Evolutionary conservation across 2,329 filamentous ascomycete genomes (phyloP), one percentile per base, ranked within the genome.

Genomic region (Cladosporium sphaerospermum): DNA sequence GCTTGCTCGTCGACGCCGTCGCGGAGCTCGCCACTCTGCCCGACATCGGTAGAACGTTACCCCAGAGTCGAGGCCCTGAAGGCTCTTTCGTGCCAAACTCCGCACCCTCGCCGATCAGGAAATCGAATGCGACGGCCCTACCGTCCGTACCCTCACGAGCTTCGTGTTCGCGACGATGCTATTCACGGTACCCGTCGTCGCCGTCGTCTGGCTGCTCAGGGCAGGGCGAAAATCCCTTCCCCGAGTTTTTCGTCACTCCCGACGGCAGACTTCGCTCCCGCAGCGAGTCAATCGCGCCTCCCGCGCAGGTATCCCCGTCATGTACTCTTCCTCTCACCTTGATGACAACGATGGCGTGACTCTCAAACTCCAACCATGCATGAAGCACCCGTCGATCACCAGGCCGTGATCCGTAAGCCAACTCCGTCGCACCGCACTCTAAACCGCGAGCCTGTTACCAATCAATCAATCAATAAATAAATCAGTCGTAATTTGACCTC

Each of bases 21-120:
- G 31, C 39, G 40, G 40, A 19, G 40, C 19, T 42, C 40, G 40
- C 40, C 40, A 42, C 40, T 18, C 46, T 42, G 47, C 47, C 37
- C 47, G 47, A 50, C 16, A 32, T 50, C 47, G 47, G 47, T 14
- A 42, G 37, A 50, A 34, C 9, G 14, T 33, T 14, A 50, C 47
- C 47, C 39, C 47, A 50, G 47, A 41, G 47, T 50, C 47, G 37
- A 42, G 47, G 42, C 47, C 13, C 40, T 14, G n/a, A 39, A 14
- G 8, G 8, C 36, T 39, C 13, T 14, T 39, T 6, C 36, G 13
- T 14, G 16, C 16, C 36, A 14, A 18, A 14, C 13, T 39, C 36
- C 11, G n/a, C 36, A 14, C 36, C 4, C 8, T 39, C 36, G 36
- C n/a, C 13, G 13, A 39, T 39, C 16, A 39, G 36, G 36, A 39